Percentiles rank a stretch among this genome's conserved stretches.
These are phyloP conservation scores for Alternaria alternata DNA, from an alignment of 2,329 filamentous ascomycete species.

Conservation along the genomic window DNA sequence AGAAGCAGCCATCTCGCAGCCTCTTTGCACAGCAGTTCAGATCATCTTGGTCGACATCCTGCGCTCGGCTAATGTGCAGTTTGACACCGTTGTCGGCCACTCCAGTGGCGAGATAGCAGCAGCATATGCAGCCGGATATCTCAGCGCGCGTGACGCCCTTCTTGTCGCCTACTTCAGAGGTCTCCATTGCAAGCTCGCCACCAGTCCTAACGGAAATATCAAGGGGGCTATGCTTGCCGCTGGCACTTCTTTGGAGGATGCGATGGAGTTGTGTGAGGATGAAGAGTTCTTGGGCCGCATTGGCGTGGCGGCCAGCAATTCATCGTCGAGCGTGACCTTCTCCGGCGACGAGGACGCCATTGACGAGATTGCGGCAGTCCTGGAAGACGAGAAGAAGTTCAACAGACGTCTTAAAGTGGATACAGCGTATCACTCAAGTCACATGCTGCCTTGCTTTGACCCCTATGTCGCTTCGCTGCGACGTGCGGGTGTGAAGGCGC, in stretches of 20 bases:
- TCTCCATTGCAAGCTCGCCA: not conserved
- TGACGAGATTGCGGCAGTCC: not conserved
- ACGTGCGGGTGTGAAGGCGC: not conserved
- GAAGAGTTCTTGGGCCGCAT: not conserved
- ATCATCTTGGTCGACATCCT: slow-evolving; percentile 24
- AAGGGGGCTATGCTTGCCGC: slow-evolving; percentile 7
- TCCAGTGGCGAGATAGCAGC: slow-evolving; percentile 55
- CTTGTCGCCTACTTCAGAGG: slow-evolving; percentile 5
- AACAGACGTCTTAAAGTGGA: slow-evolving; percentile 43
- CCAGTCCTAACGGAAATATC: not conserved
- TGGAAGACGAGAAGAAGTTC: slow-evolving; percentile 6
- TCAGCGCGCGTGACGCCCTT: not conserved
- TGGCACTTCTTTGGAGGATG: not conserved
- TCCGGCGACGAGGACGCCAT: slow-evolving; percentile 4
- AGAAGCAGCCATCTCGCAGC: slow-evolving; percentile 27
- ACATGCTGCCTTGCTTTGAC: slow-evolving; percentile 17
- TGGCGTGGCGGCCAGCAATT: not conserved
- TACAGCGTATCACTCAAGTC: slow-evolving; percentile 54
- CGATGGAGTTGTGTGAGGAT: not conserved
- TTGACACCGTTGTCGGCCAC: slow-evolving; percentile 43
- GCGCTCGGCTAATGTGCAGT: slow-evolving; percentile 7
- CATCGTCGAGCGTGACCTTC: not conserved
- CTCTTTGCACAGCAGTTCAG: slow-evolving; percentile 32
- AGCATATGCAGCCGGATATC: slow-evolving; percentile 45
- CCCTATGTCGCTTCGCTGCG: slow-evolving; percentile 5